Evolutionary conservation across 345 rosid genomes (phyloP).

Genomic region (Chamaenerion angustifolium): DNA sequence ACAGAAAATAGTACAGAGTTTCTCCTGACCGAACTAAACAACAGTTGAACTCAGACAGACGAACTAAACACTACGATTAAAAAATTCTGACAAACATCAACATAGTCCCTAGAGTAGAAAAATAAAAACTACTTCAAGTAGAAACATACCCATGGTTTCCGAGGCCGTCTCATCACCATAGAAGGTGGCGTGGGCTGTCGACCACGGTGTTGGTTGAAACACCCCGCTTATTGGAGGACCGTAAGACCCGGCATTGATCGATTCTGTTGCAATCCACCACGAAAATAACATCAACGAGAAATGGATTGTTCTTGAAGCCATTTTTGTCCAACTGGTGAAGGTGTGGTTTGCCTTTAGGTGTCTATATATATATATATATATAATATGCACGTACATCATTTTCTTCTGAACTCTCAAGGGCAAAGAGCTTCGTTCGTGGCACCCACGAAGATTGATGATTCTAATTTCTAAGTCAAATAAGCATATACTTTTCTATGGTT

Average conservation of each 20-base stretch:
- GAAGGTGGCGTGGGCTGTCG: constrained; percentile 49
- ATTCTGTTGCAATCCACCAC: constrained; percentile 10
- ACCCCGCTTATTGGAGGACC: neutral
- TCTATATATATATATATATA: too few relatives aligned
- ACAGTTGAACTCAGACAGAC: too few relatives aligned
- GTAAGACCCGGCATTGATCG: constrained; percentile 6
- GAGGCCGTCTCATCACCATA: constrained; percentile 58
- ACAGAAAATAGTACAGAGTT: too few relatives aligned
- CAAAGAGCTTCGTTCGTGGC: constrained; percentile 1
- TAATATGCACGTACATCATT: neutral
- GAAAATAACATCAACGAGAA: constrained; percentile 12
- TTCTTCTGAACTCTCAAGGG: too few relatives aligned
- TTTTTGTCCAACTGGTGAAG: too few relatives aligned
- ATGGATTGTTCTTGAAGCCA: neutral
- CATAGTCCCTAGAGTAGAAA: too few relatives aligned
- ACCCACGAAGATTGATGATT: neutral
- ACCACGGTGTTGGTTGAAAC: constrained; percentile 40
- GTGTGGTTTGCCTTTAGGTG: neutral
- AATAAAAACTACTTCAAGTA: too few relatives aligned
- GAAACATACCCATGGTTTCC: constrained; percentile 52
- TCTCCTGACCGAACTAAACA: too few relatives aligned
- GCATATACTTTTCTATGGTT: neutral
- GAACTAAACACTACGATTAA: too few relatives aligned
- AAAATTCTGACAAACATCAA: too few relatives aligned
- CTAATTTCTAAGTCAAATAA: constrained; percentile 1